A percentile compares a stretch with the other conserved stretches of the same genome.
These are phyloP conservation scores for Lyophyllum semitale DNA, from an alignment of 768 basidiomycete genomes.

Conservation along the genomic window DNA sequence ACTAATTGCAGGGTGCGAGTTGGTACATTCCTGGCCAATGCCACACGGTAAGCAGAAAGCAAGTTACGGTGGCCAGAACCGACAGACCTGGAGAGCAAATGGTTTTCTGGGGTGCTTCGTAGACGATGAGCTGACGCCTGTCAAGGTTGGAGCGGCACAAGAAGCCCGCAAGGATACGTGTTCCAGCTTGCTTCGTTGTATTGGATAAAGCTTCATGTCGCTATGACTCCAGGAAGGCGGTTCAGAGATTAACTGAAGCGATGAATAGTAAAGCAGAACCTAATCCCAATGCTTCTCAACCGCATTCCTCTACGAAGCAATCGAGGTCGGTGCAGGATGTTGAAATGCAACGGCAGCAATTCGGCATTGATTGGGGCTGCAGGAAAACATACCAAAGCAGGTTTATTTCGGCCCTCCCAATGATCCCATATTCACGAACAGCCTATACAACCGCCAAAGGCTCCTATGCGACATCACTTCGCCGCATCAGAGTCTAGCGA, in stretches of 20 bases:
- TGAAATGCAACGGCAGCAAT: neutral
- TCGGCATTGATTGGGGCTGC: neutral
- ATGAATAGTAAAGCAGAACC: neutral
- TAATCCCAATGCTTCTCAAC: neutral
- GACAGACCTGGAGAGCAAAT: neutral
- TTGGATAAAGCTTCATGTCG: neutral
- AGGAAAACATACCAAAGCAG: neutral
- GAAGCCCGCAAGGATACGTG: neutral
- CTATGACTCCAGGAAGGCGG: neutral
- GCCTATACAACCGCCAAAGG: no score
- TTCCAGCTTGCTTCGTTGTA: neutral
- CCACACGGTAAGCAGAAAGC: neutral
- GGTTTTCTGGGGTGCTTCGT: neutral
- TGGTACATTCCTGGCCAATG: constrained; percentile 1
- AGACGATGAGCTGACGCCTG: neutral
- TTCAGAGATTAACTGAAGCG: neutral
- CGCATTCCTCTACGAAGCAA: no score
- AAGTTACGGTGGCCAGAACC: neutral
- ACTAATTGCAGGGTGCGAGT: neutral
- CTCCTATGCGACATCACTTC: no score
- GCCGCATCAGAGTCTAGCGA: no score
- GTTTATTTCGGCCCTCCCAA: no score
- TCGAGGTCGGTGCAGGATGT: no score
- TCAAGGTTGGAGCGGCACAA: neutral
- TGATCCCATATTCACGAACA: no score